phyloP scores from a whole-genome alignment of 73 alveolate genomes.

The Diophrys appendiculata region DNA sequence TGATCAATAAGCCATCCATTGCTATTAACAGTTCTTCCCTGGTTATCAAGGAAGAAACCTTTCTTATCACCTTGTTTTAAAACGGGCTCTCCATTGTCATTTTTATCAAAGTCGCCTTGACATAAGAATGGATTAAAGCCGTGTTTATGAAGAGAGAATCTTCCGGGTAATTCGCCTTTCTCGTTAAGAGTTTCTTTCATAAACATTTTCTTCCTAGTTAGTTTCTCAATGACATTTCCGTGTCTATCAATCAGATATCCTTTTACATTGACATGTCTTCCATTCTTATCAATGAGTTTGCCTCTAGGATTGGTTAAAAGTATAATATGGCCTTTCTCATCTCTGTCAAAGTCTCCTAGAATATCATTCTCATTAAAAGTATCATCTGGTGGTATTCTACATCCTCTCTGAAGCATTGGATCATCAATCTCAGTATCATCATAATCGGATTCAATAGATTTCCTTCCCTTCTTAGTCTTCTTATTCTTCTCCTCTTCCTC shows the following conservation, averaged over 20 bases:
- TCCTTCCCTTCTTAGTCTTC: not conserved
- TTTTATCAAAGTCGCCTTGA: constrained; percentile 23
- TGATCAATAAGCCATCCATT: constrained; percentile 24
- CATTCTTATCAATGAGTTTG: constrained; percentile 40
- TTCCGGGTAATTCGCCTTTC: constrained; percentile 60
- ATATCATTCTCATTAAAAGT: constrained; percentile 54
- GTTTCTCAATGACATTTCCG: constrained; percentile 30
- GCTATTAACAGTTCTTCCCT: constrained; percentile 46
- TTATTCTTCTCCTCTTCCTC: constrained; percentile 18
- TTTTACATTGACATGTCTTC: constrained; percentile 51
- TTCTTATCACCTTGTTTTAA: not conserved
- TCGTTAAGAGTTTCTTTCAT: constrained; percentile 27
- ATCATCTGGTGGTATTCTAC: constrained; percentile 18
- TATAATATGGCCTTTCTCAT: constrained; percentile 55
- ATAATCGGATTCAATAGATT: not conserved
- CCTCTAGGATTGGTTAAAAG: constrained; percentile 54
- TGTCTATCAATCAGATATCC: constrained; percentile 18
- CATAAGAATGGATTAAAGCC: constrained; percentile 38
- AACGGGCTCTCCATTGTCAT: not conserved
- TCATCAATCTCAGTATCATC: not conserved
- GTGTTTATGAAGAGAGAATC: constrained; percentile 42
- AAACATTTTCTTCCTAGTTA: constrained; percentile 27
- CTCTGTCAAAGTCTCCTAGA: constrained; percentile 62
- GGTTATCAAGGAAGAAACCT: constrained; percentile 27
- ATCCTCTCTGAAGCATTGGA: constrained; percentile 15